Evolutionary conservation across 768 basidiomycete species (phyloP).

Genomic region (Lentinula aciculospora): DNA sequence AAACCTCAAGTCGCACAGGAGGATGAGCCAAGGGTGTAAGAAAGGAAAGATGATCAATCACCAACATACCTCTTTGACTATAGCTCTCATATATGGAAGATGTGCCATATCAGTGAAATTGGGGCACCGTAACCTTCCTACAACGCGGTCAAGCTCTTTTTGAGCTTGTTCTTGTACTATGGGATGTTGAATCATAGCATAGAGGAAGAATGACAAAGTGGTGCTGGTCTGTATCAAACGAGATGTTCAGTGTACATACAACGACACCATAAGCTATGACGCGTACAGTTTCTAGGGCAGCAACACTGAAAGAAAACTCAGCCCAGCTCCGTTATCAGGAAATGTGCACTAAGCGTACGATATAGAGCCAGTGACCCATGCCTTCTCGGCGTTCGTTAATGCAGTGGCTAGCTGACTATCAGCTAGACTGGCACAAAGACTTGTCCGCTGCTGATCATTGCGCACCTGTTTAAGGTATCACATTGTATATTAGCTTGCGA

Average conservation of each 20-base stretch:
- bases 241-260: neutral
- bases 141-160: conserved; percentile 2
- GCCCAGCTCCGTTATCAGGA: neutral
- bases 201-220: neutral
- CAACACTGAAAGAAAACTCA: neutral
- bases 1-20: neutral
- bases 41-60: neutral
- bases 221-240: neutral
- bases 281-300: neutral
- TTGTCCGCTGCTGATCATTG: neutral
- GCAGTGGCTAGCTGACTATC: neutral
- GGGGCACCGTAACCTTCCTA: neutral
- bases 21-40: neutral
- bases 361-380: neutral
- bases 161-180: conserved; percentile 1
- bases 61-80: neutral
- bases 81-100: neutral
- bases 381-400: neutral
- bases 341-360: neutral
- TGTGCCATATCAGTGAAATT: conserved; percentile 4
- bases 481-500: too few species aligned
- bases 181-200: conserved; percentile 1
- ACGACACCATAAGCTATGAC: neutral
- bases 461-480: neutral
- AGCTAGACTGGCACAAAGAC: neutral